Conservation (phyloP, 257 asterid species). For the Penstemon davidsonii region DNA sequence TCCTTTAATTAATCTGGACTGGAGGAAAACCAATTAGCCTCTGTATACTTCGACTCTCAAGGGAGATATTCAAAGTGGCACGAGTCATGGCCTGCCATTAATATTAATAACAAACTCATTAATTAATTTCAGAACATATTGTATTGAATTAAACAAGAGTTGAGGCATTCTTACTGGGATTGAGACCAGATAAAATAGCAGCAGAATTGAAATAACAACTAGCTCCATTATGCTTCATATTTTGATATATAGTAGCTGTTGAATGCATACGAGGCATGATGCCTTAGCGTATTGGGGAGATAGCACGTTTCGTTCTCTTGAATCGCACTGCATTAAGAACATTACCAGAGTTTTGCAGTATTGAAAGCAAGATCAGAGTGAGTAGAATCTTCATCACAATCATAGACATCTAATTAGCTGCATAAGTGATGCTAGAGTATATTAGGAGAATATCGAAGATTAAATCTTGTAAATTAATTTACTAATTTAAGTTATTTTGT, state of each 20-base stretch:
- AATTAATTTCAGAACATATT: no score
- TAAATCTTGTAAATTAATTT: no score
- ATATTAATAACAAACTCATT: no score
- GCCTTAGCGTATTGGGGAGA: constrained; percentile 52
- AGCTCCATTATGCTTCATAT: constrained; percentile 62
- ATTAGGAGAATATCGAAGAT: no score
- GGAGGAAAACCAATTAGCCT: no score
- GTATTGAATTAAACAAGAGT: neutral
- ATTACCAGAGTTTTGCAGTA: constrained; percentile 44
- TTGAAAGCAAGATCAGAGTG: constrained; percentile 29
- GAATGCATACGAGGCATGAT: constrained; percentile 83
- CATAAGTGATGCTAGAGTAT: no score
- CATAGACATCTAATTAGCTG: neutral
- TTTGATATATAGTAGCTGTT: constrained; percentile 73
- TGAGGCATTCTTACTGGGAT: constrained; percentile 63
- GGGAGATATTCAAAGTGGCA: no score
- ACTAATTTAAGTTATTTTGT: no score
- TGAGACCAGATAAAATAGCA: constrained; percentile 55
- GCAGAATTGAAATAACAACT: constrained; percentile 79
- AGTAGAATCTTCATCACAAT: constrained; percentile 37
- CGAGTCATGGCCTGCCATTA: constrained; percentile 59
- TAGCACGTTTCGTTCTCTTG: constrained; percentile 45
- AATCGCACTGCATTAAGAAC: constrained; percentile 30
- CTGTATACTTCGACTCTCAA: no score
- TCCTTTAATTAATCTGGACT: no score